Conservation (phyloP, 768 basidiomycete genomes). For the Tylopilus cervinicoccineus region DNA sequence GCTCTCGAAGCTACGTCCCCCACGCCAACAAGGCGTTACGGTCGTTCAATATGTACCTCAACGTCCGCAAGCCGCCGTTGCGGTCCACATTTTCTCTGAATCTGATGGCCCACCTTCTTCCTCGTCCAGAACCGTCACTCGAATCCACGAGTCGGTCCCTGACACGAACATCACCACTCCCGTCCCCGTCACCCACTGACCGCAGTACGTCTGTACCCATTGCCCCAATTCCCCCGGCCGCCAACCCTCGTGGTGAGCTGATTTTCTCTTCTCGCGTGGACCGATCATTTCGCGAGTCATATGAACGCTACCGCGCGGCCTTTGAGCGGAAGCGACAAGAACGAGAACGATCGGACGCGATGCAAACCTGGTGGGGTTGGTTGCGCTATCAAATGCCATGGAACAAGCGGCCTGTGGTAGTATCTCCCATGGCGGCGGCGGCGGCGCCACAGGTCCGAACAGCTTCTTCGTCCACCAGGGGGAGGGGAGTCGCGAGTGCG, state of each 20-base stretch:
- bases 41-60: constrained; percentile 95
- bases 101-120: constrained; percentile 37
- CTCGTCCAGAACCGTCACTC: constrained; percentile 25
- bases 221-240: constrained; percentile 78
- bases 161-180: constrained; percentile 27
- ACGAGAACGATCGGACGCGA: constrained; percentile 41
- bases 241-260: constrained; percentile 91
- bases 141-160: constrained; percentile 20
- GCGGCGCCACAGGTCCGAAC: constrained; percentile 20
- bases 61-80: constrained; percentile 79
- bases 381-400: constrained; percentile 27
- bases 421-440: not conserved
- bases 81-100: constrained; percentile 50
- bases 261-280: constrained; percentile 93
- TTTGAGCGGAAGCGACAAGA: constrained; percentile 81
- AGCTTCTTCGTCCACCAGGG: constrained; percentile 24
- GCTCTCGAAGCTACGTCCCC: constrained; percentile 76
- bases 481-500: constrained; percentile 22
- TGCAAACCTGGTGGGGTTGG: constrained; percentile 31
- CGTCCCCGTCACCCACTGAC: constrained; percentile 33
- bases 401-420: constrained; percentile 16
- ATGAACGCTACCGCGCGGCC: constrained; percentile 84
- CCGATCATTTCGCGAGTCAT: constrained; percentile 77
- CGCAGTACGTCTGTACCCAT: constrained; percentile 46
- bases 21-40: constrained; percentile 91